Conservation (phyloP, 1,284 basidiomycete genomes). For the Heterobasidion irregulare region DNA sequence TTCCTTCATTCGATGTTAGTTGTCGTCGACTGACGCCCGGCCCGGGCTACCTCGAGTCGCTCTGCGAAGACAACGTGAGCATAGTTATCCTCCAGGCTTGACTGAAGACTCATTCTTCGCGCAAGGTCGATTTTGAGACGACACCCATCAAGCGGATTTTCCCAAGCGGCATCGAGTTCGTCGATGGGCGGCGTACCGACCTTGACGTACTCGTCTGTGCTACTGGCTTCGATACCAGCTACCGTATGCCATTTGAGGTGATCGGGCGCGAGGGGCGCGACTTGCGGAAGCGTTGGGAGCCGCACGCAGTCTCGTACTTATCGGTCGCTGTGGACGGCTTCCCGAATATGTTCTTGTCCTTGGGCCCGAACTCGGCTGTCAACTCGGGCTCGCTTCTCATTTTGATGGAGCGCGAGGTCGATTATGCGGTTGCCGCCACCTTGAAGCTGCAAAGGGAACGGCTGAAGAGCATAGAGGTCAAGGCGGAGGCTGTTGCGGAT, state of each 20-base stretch:
- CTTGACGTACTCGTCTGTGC: slow-evolving; percentile 53
- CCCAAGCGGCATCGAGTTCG: slow-evolving; percentile 40
- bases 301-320: slow-evolving; percentile 41
- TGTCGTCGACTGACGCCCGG: slow-evolving; percentile 51
- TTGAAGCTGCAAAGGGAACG: slow-evolving; percentile 46
- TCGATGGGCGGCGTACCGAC: slow-evolving; percentile 37
- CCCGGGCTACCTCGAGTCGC: slow-evolving; percentile 26
- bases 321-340: slow-evolving; percentile 43
- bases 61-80: slow-evolving; percentile 55
- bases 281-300: slow-evolving; percentile 35
- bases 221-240: slow-evolving; percentile 46
- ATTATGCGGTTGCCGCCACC: slow-evolving; percentile 38
- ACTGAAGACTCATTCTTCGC: neutral
- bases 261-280: slow-evolving; percentile 35
- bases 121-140: slow-evolving; percentile 41
- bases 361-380: slow-evolving; percentile 44
- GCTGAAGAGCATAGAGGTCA: slow-evolving; percentile 43
- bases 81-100: neutral
- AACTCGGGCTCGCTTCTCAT: slow-evolving; percentile 41
- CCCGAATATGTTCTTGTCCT: slow-evolving; percentile 44
- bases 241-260: slow-evolving; percentile 34
- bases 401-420: slow-evolving; percentile 40
- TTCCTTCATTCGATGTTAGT: slow-evolving; percentile 4
- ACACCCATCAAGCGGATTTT: slow-evolving; percentile 36
- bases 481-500: slow-evolving; percentile 43